phyloP scores from a whole-genome alignment of 2,329 filamentous ascomycete genomes.

The Myriosclerotinia duriaeana region DNA sequence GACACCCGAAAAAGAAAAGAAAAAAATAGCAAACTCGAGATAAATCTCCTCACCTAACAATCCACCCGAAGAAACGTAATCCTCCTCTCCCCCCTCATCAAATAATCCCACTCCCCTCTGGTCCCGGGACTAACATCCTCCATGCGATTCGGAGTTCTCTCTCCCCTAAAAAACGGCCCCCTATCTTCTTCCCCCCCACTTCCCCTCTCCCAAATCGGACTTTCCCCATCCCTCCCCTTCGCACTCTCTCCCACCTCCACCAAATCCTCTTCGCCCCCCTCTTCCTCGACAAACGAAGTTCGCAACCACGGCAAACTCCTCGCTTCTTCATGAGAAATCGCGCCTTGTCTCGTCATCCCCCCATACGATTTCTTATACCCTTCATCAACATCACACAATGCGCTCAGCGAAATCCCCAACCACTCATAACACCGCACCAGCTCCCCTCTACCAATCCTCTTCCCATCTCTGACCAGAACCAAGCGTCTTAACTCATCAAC shows the following conservation, averaged over 20 bases:
- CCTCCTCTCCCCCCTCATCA: conserved; percentile 51
- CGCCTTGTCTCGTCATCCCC: conserved; percentile 47
- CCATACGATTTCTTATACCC: conserved; percentile 60
- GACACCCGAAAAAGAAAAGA: background rate
- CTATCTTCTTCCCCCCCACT: conserved; percentile 28
- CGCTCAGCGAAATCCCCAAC: conserved; percentile 52
- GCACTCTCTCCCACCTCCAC: conserved; percentile 33
- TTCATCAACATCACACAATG: conserved; percentile 54
- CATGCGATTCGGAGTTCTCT: conserved; percentile 58
- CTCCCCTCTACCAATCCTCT: conserved; percentile 51
- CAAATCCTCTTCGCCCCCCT: conserved; percentile 4
- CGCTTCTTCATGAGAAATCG: conserved; percentile 45
- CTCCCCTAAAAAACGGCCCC: conserved; percentile 44
- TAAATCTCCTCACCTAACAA: conserved; percentile 41
- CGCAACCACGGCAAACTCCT: conserved; percentile 31
- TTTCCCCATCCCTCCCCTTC: conserved; percentile 29
- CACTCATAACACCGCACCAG: conserved; percentile 58
- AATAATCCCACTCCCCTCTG: conserved; percentile 61
- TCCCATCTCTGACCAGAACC: conserved; percentile 54
- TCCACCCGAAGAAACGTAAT: conserved; percentile 51
- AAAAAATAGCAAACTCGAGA: background rate
- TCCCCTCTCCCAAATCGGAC: conserved; percentile 17
- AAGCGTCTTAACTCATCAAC: conserved; percentile 63
- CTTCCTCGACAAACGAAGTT: conserved; percentile 27
- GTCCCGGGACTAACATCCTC: conserved; percentile 64